Evolutionary conservation across 805 yeast species (phyloP).

Genomic region (Ascoidea tarda): DNA sequence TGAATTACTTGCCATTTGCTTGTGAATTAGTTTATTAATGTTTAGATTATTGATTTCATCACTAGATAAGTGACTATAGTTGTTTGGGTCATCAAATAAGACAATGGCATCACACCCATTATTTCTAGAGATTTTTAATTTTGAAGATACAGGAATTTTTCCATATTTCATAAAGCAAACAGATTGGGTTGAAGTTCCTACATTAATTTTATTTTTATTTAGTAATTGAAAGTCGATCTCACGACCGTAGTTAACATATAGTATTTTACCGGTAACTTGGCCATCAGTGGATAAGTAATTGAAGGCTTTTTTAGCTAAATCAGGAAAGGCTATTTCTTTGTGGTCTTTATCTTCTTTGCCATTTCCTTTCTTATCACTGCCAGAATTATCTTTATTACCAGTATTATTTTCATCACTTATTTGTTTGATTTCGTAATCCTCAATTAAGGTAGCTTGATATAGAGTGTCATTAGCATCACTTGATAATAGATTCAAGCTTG

Average conservation of each 20-base stretch:
- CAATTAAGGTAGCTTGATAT: conserved; percentile 25
- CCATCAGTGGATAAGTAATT: conserved; percentile 59
- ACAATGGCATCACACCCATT: conserved; percentile 52
- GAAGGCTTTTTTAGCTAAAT: conserved; percentile 29
- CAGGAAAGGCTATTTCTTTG: conserved; percentile 9
- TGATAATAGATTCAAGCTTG: conserved; percentile 16
- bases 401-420: not conserved
- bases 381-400: not conserved
- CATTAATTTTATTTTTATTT: conserved; percentile 20
- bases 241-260: conserved; percentile 60
- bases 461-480: conserved; percentile 15
- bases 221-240: conserved; percentile 35
- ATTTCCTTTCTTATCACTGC: not conserved
- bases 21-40: conserved; percentile 16
- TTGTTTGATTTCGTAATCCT: conserved; percentile 6
- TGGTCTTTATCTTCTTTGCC: conserved; percentile 15
- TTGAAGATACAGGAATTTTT: conserved; percentile 31
- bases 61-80: conserved; percentile 10
- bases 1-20: conserved; percentile 38
- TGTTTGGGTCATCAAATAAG: conserved; percentile 38
- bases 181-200: conserved; percentile 23
- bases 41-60: conserved; percentile 16
- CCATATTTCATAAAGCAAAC: conserved; percentile 53
- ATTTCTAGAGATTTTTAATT: conserved; percentile 38
- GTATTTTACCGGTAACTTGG: conserved; percentile 32